Evolutionary conservation across 768 basidiomycete species (phyloP).

Genomic region (Fibroporia radiculosa): DNA sequence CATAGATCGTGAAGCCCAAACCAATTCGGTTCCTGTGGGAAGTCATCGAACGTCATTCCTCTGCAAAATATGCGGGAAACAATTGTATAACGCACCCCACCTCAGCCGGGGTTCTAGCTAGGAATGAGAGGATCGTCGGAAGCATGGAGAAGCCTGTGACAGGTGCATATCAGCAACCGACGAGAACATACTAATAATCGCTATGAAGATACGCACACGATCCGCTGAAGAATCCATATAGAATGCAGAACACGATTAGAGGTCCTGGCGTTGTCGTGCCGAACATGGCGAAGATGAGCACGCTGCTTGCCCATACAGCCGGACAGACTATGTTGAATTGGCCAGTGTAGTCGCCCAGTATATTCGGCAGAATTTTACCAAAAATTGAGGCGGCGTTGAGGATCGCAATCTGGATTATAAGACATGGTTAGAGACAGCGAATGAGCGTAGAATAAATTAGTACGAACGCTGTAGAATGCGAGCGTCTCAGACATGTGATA

Average conservation of each 20-base stretch:
- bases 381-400: conserved; percentile 46
- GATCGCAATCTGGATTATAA: conserved; percentile 37
- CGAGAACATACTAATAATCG: neutral
- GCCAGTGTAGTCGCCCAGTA: conserved; percentile 41
- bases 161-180: no score
- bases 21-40: conserved; percentile 20
- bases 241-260: conserved; percentile 31
- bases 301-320: conserved; percentile 23
- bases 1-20: conserved; percentile 12
- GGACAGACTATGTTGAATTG: conserved; percentile 35
- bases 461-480: conserved; percentile 14
- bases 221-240: conserved; percentile 42
- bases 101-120: conserved; percentile 6
- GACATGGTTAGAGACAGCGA: neutral
- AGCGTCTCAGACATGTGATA: conserved; percentile 8
- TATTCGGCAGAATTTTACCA: conserved; percentile 49
- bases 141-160: conserved; percentile 11
- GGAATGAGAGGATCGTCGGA: conserved; percentile 5
- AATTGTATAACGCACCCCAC: conserved; percentile 6
- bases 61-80: neutral
- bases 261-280: conserved; percentile 25
- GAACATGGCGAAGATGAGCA: conserved; percentile 32
- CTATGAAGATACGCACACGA: conserved; percentile 21
- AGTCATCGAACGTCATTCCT: no score
- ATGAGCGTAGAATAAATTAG: neutral